Base-by-base conservation (phyloP, 2,329 filamentous ascomycete genomes). In the Cladorrhinum sp. region DNA sequence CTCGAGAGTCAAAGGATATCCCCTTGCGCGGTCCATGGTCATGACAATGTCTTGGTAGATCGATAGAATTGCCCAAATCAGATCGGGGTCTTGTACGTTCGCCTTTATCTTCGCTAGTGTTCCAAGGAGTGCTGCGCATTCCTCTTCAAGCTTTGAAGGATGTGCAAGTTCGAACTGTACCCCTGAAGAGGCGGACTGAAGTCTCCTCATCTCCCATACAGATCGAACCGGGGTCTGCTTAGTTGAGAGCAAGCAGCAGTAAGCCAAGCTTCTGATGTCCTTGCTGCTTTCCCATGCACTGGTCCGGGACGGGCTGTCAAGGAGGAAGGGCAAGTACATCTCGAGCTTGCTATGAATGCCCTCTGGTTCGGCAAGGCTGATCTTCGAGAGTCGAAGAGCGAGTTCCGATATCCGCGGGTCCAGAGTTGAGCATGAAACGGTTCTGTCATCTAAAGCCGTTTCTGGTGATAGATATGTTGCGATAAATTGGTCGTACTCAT, bases 281-380 rank as follows among this genome's bases (percentile, higher is more conserved):
- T 69, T 72, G 61, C 76, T 79, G 26, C 68, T 63, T 20, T 73
- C 70, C 78, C 78, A 80, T 0, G 74, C 72, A 58, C 73, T 79
- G 52, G 70, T 72, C 10, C 68, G 71, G 0, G 69, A 62, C 36
- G 73, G 74, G 39, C 72, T 73, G 61, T 79, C 77, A 9, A 79
- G 66, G 18, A 80, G 68, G 16, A 75, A 68, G 1, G 77, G 78
- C 2, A 77, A 64, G 57, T 77, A 79, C 60, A 78, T 73, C 1
- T 71, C 67, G 18, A 67, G 48, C 6, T 46, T 49, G 12, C 8
- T 6, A 2, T 57, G 48, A 16, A 26, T 39, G 30, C 7, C 64
- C 10, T 36, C 24, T 2, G 51, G n/a, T 5, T 36, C 2, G 3
- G 18, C 2, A 2, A 26, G 18, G 5, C 12, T 36, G 24, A 51